phyloP scores from a whole-genome alignment of 2,329 filamentous ascomycete species.

The Diplocarpon mali region DNA sequence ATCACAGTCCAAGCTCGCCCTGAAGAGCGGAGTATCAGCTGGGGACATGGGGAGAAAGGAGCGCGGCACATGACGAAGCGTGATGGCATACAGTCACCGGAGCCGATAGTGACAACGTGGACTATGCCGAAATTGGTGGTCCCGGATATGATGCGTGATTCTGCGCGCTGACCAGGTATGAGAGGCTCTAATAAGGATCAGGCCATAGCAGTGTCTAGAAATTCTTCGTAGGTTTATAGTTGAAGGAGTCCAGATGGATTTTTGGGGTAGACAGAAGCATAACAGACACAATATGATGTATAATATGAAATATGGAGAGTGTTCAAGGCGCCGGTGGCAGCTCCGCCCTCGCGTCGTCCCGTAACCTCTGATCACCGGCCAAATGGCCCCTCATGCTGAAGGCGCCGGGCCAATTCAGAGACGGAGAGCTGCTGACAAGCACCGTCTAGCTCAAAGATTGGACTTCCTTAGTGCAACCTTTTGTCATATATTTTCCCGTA shows the following conservation, averaged over 20 bases:
- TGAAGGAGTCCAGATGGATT: too few relatives aligned
- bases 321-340: too few relatives aligned
- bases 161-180: neutral
- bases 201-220: neutral
- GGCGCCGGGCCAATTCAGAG: neutral
- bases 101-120: neutral
- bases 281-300: too few relatives aligned
- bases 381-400: too few relatives aligned
- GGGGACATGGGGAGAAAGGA: neutral
- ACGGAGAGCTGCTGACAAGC: neutral
- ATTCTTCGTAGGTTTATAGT: neutral
- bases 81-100: conserved; percentile 1
- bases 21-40: conserved; percentile 1
- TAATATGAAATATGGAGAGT: too few relatives aligned
- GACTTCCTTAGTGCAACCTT: neutral
- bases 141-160: neutral
- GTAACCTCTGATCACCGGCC: neutral
- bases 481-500: neutral
- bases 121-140: neutral
- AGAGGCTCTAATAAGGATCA: too few relatives aligned
- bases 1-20: conserved; percentile 4
- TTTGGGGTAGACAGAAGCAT: too few relatives aligned
- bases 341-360: too few relatives aligned
- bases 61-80: conserved; percentile 1
- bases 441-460: neutral